Base-by-base conservation (phyloP, 257 asterid genomes). In the Scutellaria baicalensis region DNA sequence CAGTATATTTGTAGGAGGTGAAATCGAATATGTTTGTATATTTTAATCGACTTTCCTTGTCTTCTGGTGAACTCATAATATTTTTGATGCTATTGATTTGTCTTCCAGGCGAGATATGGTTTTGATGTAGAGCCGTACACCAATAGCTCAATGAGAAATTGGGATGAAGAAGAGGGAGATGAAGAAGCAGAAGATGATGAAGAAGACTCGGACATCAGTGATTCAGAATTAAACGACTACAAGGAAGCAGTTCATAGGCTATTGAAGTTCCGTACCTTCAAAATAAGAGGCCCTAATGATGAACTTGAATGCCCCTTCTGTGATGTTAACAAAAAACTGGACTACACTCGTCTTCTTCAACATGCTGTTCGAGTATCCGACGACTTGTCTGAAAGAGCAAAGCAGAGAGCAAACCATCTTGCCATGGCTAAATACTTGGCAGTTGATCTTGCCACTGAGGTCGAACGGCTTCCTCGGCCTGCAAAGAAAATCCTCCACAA, bases 361-460 rank as follows among this genome's bases (percentile, higher is more conserved):
- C 74, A 69, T 17, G 59, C 67, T 14, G 38, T 58, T 4, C 59
- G 16, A 17, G 68, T 70, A 16, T 49, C 68, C 8, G 61, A 35
- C 47, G 73, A 45, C 36, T 42, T 44, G 64, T 13, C 38, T 1
- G 36, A 10, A 5, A 23, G 36, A 1, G 40, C 52, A 11, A 43
- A 57, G 61, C 75, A 70, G 68, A 70, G 61, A 18, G 68, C 68
- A 3, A 70, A 70, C 61, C 75, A 70, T 6, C 38, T 12, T 3
- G 75, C 69, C 8, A 27, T 68, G 54, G 79, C 79, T 9, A 62
- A 50, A 10, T 75, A 31, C 61, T 27, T 75, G 36, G 79, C 35
- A 18, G 12, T 38, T 3, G 74, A 50, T 12, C 31, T 50, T 3
- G 14, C 21, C 6, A 47, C 6, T 47, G 13, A 0, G 42, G 63